phyloP scores from a whole-genome alignment of 257 asterid species.

The Scutellaria baicalensis region DNA sequence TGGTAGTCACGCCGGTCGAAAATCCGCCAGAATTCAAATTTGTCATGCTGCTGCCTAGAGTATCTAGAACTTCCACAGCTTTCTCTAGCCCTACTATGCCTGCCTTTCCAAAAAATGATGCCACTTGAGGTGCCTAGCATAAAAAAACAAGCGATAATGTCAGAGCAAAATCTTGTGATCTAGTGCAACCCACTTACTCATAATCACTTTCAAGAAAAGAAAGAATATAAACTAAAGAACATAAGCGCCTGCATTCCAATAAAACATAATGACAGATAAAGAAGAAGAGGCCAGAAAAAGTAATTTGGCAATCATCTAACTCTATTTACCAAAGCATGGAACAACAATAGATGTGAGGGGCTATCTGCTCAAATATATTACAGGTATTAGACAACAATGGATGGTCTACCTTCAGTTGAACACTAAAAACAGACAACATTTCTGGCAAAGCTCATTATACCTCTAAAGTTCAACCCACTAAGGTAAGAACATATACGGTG shows the following conservation, averaged over 20 bases:
- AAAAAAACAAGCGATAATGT: conserved; percentile 13
- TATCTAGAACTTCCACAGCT: conserved; percentile 95
- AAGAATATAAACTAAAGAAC: neutral
- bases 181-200: neutral
- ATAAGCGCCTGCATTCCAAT: neutral
- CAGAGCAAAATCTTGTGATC: neutral
- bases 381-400: neutral
- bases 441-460: neutral
- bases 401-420: neutral
- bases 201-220: neutral
- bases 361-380: neutral
- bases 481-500: conserved; percentile 2
- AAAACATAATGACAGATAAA: neutral
- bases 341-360: neutral
- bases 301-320: neutral
- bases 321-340: neutral
- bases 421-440: neutral
- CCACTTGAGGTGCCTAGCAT: conserved; percentile 62
- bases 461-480: neutral
- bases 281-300: neutral
- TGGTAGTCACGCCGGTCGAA: conserved; percentile 54
- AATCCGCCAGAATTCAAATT: conserved; percentile 89
- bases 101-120: conserved; percentile 97
- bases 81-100: conserved; percentile 82
- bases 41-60: conserved; percentile 97